Evolutionary conservation across 164 flowering plant species (phyloP).

Genomic region (Magnolia kwangsiensis): DNA sequence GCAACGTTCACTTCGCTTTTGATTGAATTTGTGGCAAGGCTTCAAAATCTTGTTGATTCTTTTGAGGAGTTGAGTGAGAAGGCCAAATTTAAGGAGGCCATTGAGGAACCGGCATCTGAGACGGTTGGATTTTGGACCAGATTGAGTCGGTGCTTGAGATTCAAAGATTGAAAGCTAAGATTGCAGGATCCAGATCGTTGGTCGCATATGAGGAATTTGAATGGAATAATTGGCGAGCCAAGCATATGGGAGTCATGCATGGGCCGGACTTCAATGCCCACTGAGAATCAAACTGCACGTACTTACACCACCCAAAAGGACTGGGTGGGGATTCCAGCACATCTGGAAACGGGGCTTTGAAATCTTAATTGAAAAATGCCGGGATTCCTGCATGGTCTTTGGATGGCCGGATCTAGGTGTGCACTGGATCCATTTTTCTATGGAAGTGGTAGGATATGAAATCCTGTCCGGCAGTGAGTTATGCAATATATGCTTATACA

Average conservation of each 20-base stretch:
- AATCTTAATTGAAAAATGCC: not conserved
- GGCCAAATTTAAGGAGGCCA: conserved; percentile 72
- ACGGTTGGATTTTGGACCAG: conserved; percentile 40
- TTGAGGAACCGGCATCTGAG: conserved; percentile 21
- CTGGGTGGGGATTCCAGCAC: not conserved
- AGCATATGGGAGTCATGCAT: not conserved
- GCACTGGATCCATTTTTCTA: not conserved
- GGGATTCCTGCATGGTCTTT: not conserved
- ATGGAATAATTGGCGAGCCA: not conserved
- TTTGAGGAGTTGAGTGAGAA: conserved; percentile 68
- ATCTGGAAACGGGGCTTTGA: not conserved
- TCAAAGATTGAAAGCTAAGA: conserved; percentile 4
- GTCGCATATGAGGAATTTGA: not conserved
- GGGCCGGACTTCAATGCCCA: not conserved
- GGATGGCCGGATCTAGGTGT: not conserved
- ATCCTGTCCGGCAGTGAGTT: too few species aligned
- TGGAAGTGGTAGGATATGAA: not conserved
- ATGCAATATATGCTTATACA: not conserved
- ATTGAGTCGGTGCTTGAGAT: conserved; percentile 22
- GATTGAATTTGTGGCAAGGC: conserved; percentile 96
- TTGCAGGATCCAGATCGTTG: not conserved
- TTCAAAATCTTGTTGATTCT: conserved; percentile 69
- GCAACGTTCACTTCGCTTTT: conserved; percentile 81
- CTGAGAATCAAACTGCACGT: not conserved
- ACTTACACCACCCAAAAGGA: not conserved